A percentile compares a stretch with the other conserved stretches of the same genome.
These are phyloP conservation scores for Aspergillus biplanus DNA, from an alignment of 495 filamentous ascomycete genomes.

Conservation along the genomic window DNA sequence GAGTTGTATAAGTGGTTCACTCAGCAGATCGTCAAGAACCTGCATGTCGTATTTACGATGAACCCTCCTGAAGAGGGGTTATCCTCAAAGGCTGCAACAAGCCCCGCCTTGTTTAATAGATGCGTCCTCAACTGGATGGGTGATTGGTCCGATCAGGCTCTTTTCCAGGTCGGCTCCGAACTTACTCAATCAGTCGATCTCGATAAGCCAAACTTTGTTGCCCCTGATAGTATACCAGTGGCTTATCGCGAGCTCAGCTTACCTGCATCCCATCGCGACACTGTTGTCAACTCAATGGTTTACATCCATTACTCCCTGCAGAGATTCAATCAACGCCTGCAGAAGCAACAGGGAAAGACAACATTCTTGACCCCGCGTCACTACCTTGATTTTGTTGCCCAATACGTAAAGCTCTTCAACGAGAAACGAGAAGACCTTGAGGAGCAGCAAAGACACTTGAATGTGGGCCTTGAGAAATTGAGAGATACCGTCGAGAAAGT, in stretches of 20 bases:
- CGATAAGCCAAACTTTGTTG: conserved; percentile 78
- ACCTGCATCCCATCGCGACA: conserved; percentile 85
- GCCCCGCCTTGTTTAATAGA: conserved; percentile 96
- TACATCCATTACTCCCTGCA: conserved; percentile 96
- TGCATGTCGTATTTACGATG: conserved; percentile 99
- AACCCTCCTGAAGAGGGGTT: conserved; percentile 97
- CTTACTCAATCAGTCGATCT: conserved; percentile 94
- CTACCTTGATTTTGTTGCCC: conserved; percentile 96
- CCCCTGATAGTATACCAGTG: conserved; percentile 91
- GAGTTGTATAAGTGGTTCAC: conserved; percentile 99
- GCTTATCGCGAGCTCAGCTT: conserved; percentile 84
- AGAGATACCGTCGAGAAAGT: conserved; percentile 98
- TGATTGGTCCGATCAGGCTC: conserved; percentile 98
- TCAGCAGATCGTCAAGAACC: conserved; percentile 96
- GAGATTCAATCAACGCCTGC: conserved; percentile 83
- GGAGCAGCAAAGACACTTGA: conserved; percentile 96
- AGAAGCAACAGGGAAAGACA: conserved; percentile 85
- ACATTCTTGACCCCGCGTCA: conserved; percentile 96
- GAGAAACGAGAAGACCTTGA: conserved; percentile 98
- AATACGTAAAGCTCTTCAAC: conserved; percentile 96
- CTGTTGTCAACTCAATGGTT: conserved; percentile 96
- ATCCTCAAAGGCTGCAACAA: conserved; percentile 94
- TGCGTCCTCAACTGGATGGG: conserved; percentile 99
- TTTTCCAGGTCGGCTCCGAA: conserved; percentile 97
- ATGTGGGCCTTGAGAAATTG: conserved; percentile 97